phyloP scores from a whole-genome alignment of 78 protist species.

The Pigoraptor vietnamica region DNA sequence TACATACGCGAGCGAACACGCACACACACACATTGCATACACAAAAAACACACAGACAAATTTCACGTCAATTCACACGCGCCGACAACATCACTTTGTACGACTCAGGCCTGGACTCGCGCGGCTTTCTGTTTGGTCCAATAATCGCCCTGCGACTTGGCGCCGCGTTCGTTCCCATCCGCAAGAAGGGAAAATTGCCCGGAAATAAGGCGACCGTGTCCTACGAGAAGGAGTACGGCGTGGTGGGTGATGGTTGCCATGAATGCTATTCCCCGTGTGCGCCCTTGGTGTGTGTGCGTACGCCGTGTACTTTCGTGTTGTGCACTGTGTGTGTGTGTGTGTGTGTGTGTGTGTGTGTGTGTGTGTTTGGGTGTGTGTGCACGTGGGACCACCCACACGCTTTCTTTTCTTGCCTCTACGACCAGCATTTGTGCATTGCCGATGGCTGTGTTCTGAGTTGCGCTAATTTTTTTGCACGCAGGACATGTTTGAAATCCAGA shows the following conservation, averaged over 20 bases:
- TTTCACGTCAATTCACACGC: no score
- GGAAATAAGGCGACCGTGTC: not conserved
- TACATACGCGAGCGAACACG: no score
- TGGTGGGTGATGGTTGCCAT: not conserved
- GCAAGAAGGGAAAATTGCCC: constrained; percentile 47
- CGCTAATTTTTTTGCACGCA: not conserved
- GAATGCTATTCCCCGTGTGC: no score
- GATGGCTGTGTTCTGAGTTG: not conserved
- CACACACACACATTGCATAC: no score
- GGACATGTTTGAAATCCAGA: constrained; percentile 29
- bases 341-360: no score
- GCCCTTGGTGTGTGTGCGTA: not conserved
- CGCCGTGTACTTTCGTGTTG: not conserved
- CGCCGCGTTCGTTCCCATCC: constrained; percentile 17
- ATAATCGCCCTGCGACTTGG: not conserved
- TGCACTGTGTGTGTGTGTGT: not conserved
- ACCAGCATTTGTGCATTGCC: no score
- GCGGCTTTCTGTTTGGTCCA: constrained; percentile 39
- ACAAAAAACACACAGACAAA: no score
- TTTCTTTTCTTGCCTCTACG: no score
- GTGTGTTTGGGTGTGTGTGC: no score
- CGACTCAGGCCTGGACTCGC: constrained; percentile 21
- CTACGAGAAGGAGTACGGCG: not conserved
- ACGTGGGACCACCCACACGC: no score
- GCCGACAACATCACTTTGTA: no score